Conservation (phyloP, 305 asterid genomes). For the Salvia sclarea region DNA sequence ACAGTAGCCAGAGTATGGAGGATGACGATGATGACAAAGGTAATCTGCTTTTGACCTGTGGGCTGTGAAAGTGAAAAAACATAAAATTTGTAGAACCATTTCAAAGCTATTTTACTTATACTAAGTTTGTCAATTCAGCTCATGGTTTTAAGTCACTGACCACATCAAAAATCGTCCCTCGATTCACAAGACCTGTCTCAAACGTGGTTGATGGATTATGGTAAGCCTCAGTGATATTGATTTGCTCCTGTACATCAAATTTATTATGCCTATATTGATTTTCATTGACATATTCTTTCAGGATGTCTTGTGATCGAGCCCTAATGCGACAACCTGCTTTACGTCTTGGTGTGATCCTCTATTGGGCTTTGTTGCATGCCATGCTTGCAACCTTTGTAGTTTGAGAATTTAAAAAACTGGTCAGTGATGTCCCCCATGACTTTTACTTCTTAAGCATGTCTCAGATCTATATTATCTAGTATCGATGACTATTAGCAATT, state of each 20-base stretch:
- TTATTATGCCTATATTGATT: conserved; percentile 8
- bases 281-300: conserved; percentile 37
- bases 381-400: conserved; percentile 76
- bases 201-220: conserved; percentile 91
- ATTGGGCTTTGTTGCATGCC: conserved; percentile 89
- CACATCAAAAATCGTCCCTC: conserved; percentile 83
- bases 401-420: conserved; percentile 52
- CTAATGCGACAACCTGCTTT: conserved; percentile 95
- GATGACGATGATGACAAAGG: conserved; percentile 89
- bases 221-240: conserved; percentile 46
- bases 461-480: background rate
- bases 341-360: conserved; percentile 81
- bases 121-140: conserved; percentile 52
- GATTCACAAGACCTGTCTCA: conserved; percentile 89
- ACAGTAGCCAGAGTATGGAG: conserved; percentile 52
- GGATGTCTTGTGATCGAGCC: conserved; percentile 98
- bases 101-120: conserved; percentile 20
- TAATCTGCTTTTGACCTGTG: conserved; percentile 34
- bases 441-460: background rate
- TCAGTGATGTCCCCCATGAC: conserved; percentile 34
- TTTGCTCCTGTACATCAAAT: conserved; percentile 3
- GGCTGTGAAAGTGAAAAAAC: conserved; percentile 4
- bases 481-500: background rate
- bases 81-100: conserved; percentile 17
- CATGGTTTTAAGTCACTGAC: conserved; percentile 99